Base-by-base conservation (phyloP, 1,284 basidiomycete genomes). In the Boletus sp. region DNA sequence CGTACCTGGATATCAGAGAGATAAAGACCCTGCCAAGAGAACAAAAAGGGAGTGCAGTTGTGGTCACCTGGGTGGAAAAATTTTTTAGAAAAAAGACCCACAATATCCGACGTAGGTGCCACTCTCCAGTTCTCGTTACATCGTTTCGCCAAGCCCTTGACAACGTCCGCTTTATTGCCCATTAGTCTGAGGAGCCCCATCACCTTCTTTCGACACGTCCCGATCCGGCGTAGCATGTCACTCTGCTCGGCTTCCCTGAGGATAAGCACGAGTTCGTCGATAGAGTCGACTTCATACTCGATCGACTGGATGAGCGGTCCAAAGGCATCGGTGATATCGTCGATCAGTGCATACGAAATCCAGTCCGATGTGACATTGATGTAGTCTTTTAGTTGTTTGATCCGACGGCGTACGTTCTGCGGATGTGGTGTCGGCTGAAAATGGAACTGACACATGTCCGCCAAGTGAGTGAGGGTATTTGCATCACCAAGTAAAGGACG, bases 121-220 rank as follows among this genome's bases (percentile, higher is more conserved):
- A 99, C 90, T 47, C 90, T 84, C 96, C 96, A 99, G 65, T 99
- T 96, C 72, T 99, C 96, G 66, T 99, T 99, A 65, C 94, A 95
- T 55, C 95, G 79, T 72, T 99, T 99, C 26, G 95, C 94, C 30
- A 99, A 74, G 14, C 96, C 96, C 67, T 99, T 99, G 54, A 99
- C 96, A 52, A 99, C 96, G 65, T 99, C 96, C 39, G 96, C 96
- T 75, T 99, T 99, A 72, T 96, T 98, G 32, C 96, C 96, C 95
- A 99, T 98, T 45, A 99, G 72, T 56, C 88, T 71, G 43, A 99
- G 70, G 32, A 99, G 72, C 25, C 96, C 96, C 96, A 99, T 99
- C 60, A 99, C 96, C 71, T 99, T 99, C 75, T 99, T 99, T 43
- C 96, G 81, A 67, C 96, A 99, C 0, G 93, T 97, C 36, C 96